Evolutionary conservation across 129 eudicot genomes (phyloP).

Genomic region (Logfia minima): DNA sequence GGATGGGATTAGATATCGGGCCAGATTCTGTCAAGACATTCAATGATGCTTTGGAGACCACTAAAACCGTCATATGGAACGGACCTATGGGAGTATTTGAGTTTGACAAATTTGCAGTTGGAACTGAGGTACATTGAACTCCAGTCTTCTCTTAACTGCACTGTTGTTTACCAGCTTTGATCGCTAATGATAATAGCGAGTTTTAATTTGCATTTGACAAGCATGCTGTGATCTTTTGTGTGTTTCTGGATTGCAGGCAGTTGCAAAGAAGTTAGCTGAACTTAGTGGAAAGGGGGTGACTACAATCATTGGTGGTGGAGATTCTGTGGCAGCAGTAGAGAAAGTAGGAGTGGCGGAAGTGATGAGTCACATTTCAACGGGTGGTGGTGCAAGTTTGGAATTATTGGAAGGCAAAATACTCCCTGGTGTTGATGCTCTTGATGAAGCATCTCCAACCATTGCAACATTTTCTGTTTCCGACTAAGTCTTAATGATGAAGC

Average conservation of each 20-base stretch:
- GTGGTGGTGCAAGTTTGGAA: slow-evolving; percentile 82
- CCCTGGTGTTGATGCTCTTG: slow-evolving; percentile 66
- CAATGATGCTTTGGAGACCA: slow-evolving; percentile 62
- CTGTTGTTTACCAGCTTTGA: not conserved
- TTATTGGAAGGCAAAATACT: slow-evolving; percentile 69
- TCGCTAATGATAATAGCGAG: not conserved
- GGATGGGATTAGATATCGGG: slow-evolving; percentile 80
- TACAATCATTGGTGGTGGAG: slow-evolving; percentile 68
- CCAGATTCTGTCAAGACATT: slow-evolving; percentile 68
- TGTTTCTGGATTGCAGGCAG: slow-evolving; percentile 39
- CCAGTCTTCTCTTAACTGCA: not conserved
- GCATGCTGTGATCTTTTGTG: not conserved
- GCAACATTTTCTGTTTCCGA: not conserved
- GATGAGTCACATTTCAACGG: slow-evolving; percentile 79
- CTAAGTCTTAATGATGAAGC: slow-evolving; percentile 41
- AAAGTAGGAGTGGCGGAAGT: slow-evolving; percentile 71
- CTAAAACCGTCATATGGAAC: slow-evolving; percentile 60
- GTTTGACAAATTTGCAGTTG: slow-evolving; percentile 56
- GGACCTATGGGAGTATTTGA: slow-evolving; percentile 73
- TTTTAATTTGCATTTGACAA: not conserved
- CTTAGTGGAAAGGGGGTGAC: slow-evolving; percentile 56
- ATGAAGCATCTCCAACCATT: slow-evolving; percentile 36
- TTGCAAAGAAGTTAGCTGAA: slow-evolving; percentile 64
- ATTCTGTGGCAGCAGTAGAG: slow-evolving; percentile 64
- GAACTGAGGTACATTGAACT: slow-evolving; percentile 58